A percentile compares a stretch with the other conserved stretches of the same genome.
These are phyloP conservation scores for Mycena metata DNA, from an alignment of 768 basidiomycete genomes.

Conservation along the genomic window DNA sequence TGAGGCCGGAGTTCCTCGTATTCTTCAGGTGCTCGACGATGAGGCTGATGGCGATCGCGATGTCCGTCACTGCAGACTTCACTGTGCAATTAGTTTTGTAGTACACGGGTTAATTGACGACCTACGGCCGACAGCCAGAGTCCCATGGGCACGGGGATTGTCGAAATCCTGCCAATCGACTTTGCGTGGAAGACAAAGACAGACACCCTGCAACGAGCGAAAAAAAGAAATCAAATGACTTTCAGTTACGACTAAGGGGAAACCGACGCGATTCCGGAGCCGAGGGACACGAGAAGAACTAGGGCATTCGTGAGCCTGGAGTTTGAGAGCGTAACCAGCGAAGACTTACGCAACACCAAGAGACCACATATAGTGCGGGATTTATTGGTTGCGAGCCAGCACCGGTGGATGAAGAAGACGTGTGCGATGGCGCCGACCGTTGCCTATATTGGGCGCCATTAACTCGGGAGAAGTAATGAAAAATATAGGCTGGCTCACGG, in stretches of 20 bases:
- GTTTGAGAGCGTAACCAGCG: too few species aligned
- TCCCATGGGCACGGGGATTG: slow-evolving; percentile 2
- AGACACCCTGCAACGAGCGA: slow-evolving; percentile 2
- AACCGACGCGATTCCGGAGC: slow-evolving; percentile 22
- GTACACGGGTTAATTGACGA: background rate
- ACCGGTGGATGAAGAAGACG: background rate
- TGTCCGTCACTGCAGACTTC: slow-evolving; percentile 19
- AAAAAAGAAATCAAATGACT: background rate
- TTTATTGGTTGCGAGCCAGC: background rate
- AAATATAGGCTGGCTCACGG: background rate
- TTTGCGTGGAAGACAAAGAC: slow-evolving; percentile 1
- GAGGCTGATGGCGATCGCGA: background rate
- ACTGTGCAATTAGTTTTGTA: too few species aligned
- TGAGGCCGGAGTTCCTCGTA: background rate
- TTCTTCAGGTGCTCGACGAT: background rate
- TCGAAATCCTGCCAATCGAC: background rate
- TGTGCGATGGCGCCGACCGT: background rate
- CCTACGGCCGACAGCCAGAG: slow-evolving; percentile 22
- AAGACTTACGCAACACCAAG: background rate
- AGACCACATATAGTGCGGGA: background rate
- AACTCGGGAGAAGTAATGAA: background rate
- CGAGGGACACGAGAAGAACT: slow-evolving; percentile 1
- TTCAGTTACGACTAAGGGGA: too few species aligned
- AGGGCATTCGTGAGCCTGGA: background rate
- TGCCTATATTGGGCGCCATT: background rate